phyloP scores from a whole-genome alignment of 805 yeast genomes.

The Peterozyma toletana region DNA sequence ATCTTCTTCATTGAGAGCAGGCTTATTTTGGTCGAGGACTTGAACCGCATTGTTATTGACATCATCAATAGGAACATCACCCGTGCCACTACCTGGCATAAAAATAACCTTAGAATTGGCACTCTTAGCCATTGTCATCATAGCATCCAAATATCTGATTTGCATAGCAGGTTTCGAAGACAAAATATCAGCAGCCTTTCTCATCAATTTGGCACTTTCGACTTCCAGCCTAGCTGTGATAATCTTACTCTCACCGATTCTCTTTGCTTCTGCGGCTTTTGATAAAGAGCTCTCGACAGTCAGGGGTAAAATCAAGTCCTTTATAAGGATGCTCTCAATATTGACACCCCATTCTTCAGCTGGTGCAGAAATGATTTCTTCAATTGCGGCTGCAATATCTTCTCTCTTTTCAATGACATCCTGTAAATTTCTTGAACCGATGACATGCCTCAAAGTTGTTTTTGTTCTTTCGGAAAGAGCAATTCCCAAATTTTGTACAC shows the following conservation, averaged over 20 bases:
- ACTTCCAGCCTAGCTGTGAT: slow-evolving; percentile 72
- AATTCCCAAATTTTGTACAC: slow-evolving; percentile 42
- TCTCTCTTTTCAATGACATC: slow-evolving; percentile 70
- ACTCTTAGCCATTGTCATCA: slow-evolving; percentile 62
- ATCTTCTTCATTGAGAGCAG: too few relatives aligned
- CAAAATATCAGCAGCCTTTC: slow-evolving; percentile 71
- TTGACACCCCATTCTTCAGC: slow-evolving; percentile 67
- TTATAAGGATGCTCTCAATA: slow-evolving; percentile 60
- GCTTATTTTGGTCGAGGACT: too few relatives aligned
- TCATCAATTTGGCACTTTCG: slow-evolving; percentile 67
- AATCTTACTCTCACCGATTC: slow-evolving; percentile 72
- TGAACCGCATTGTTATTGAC: too few relatives aligned
- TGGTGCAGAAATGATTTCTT: slow-evolving; percentile 50
- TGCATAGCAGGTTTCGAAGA: slow-evolving; percentile 75
- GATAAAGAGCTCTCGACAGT: slow-evolving; percentile 55
- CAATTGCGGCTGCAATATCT: slow-evolving; percentile 61
- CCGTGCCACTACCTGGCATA: slow-evolving; percentile 49
- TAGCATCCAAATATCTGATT: slow-evolving; percentile 71
- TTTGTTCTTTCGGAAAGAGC: slow-evolving; percentile 65
- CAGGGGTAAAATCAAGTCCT: slow-evolving; percentile 50
- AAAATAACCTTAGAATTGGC: slow-evolving; percentile 64
- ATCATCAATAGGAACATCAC: slow-evolving; percentile 16
- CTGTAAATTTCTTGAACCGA: slow-evolving; percentile 58
- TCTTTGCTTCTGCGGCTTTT: slow-evolving; percentile 68
- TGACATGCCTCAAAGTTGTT: slow-evolving; percentile 66